phyloP scores from a whole-genome alignment of 345 rosid genomes.

The Eucalyptus tenuipes region DNA sequence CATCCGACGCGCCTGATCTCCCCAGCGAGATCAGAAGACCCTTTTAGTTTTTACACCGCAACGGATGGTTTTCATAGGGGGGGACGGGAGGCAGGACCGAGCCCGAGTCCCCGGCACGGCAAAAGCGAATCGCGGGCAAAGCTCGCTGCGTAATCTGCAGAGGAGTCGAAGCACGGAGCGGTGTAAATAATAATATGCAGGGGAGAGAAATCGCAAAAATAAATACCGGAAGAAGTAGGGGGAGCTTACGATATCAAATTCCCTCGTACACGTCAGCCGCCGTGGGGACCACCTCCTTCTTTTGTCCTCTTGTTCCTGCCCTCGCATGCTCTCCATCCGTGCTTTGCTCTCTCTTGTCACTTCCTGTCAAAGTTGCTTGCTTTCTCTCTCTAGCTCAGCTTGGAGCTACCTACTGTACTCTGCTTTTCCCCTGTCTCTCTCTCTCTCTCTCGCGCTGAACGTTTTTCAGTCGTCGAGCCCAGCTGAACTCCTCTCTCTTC shows the following conservation, averaged over 20 bases:
- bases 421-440: not conserved
- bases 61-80: not conserved
- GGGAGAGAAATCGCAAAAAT: not conserved
- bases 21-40: not conserved
- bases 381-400: not conserved
- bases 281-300: not conserved
- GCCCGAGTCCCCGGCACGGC: not conserved
- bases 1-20: not conserved
- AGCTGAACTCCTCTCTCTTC: not conserved
- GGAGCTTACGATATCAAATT: not conserved
- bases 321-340: not conserved
- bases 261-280: not conserved
- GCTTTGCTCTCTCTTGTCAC: not conserved
- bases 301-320: not conserved
- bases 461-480: not conserved
- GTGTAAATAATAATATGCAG: fast-evolving
- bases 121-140: not conserved
- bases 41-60: not conserved
- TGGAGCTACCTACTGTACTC: not conserved
- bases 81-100: not conserved
- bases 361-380: not conserved
- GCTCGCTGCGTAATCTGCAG: not conserved
- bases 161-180: not conserved
- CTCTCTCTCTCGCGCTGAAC: not conserved
- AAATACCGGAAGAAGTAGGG: not conserved